Evolutionary conservation across 345 rosid species (phyloP).

Genomic region (Pelargonium nanum): DNA sequence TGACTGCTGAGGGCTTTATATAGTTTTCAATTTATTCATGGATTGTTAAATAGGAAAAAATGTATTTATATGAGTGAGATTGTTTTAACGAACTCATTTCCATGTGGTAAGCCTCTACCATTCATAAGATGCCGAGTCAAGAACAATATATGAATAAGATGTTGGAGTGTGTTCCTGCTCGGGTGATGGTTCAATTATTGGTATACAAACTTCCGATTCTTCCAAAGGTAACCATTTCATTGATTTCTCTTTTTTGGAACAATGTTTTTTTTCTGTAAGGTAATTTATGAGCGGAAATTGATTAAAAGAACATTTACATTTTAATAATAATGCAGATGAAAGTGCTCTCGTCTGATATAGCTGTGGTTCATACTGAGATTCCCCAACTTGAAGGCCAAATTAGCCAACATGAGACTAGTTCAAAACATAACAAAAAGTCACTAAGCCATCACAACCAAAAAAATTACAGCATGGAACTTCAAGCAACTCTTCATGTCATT

Average conservation of each 20-base stretch:
- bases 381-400: conserved; percentile 57
- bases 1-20: neutral
- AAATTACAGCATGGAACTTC: too few species aligned
- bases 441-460: too few species aligned
- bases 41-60: neutral
- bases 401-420: conserved; percentile 43
- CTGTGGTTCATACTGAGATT: conserved; percentile 67
- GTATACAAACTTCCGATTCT: conserved; percentile 63
- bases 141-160: conserved; percentile 68
- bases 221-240: conserved; percentile 82
- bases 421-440: conserved; percentile 45
- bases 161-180: conserved; percentile 41
- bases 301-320: neutral
- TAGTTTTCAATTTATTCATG: neutral
- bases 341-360: conserved; percentile 63
- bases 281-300: neutral
- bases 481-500: too few species aligned
- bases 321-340: conserved; percentile 38
- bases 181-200: conserved; percentile 28
- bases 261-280: neutral
- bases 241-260: too few species aligned
- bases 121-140: conserved; percentile 64
- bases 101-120: conserved; percentile 41
- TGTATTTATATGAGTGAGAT: neutral
- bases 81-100: neutral